Percentiles rank a stretch among this genome's conserved stretches.
These are phyloP conservation scores for Colletotrichum nymphaeae DNA, from an alignment of 2,329 filamentous ascomycete species.

Conservation along the genomic window DNA sequence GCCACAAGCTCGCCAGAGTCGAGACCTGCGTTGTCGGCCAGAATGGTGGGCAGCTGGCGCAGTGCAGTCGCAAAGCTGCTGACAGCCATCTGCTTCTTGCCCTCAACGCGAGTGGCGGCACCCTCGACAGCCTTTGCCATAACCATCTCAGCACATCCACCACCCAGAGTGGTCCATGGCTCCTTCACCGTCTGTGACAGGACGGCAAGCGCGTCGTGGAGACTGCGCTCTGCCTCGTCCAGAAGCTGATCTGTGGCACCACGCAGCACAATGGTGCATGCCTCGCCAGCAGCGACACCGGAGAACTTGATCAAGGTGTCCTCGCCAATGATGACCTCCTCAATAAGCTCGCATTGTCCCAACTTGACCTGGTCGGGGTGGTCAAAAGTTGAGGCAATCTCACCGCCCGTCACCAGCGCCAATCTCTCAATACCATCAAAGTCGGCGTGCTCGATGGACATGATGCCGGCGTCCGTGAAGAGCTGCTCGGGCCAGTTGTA, in stretches of 20 bases:
- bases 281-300: constrained; percentile 90
- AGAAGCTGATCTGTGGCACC: constrained; percentile 97
- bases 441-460: constrained; percentile 98
- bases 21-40: constrained; percentile 96
- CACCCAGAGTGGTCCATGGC: constrained; percentile 92
- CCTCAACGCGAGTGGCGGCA: constrained; percentile 91
- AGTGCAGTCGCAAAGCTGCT: constrained; percentile 89
- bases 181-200: constrained; percentile 97
- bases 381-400: constrained; percentile 98
- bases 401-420: constrained; percentile 93
- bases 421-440: constrained; percentile 98
- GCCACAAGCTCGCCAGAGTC: constrained; percentile 96
- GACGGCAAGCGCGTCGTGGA: constrained; percentile 96
- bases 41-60: constrained; percentile 92
- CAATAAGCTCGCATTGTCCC: constrained; percentile 93
- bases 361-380: constrained; percentile 98
- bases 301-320: constrained; percentile 98
- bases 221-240: constrained; percentile 94
- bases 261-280: constrained; percentile 95
- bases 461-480: constrained; percentile 96
- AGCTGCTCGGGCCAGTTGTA: constrained; percentile 99
- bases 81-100: constrained; percentile 96
- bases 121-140: constrained; percentile 99
- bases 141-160: constrained; percentile 97
- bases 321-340: constrained; percentile 98